Base-by-base conservation (phyloP, 805 yeast genomes). In the Starmerella apis region DNA sequence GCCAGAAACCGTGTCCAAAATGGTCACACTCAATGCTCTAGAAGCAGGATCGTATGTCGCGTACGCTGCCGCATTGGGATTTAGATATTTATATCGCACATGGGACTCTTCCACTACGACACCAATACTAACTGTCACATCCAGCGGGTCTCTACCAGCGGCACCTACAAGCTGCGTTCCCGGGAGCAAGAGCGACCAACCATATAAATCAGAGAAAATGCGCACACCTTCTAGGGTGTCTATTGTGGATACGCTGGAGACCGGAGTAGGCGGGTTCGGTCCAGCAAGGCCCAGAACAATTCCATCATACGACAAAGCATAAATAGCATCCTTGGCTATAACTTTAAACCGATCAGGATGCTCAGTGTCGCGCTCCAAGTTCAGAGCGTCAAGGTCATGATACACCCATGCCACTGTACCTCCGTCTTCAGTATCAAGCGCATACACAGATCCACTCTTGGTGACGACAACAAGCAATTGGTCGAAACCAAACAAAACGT, bases 11-110 rank as follows among this genome's bases (percentile, higher is more conserved):
- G 78, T 70, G 61, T 90, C 92, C 30, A 86, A 51, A 4, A 90
- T 61, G 52, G 76, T 71, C 13, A 85, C 55, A 11, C 63, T 67
- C 31, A 86, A 58, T 0, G 33, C 42, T 0, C 58, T 52, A 1
- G 60, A 54, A 0, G 63, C 60, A 2, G 55, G 58, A 43, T 71
- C 61, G 20, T 64, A 57, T 0, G 80, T 67, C 2, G 80, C 73
- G 19, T 79, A 70, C 1, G 78, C 73, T 1, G 81, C 70, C 19
- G 77, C 52, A 59, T 84, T 78, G 19, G 94, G 94, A 59, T 83
- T 74, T 52, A 88, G 67, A 63, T 83, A 88, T 65, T 90, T 92
- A 75, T 88, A 86, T 35, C 86, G 66, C 1, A 86, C 90, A 1
- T 80, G 44, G 2, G 50, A 54, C 57, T 83, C 80, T 19, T 81